phyloP scores from a whole-genome alignment of 2,329 filamentous ascomycete species.

The Aureobasidium lini region DNA sequence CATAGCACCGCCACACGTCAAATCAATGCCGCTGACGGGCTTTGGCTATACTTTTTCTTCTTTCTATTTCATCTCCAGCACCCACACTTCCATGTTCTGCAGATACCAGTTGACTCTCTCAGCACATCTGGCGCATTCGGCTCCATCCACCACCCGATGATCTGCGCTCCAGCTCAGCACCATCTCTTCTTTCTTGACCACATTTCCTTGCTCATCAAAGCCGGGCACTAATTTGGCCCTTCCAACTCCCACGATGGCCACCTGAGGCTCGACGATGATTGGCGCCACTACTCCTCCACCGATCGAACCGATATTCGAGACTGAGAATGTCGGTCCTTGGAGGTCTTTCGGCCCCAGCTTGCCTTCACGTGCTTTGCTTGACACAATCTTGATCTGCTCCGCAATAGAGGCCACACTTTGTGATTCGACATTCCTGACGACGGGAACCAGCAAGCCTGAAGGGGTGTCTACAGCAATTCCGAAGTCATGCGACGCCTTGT shows the following conservation, averaged over 20 bases:
- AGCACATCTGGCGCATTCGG: slow-evolving; percentile 85
- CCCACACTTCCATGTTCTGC: slow-evolving; percentile 80
- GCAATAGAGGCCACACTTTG: slow-evolving; percentile 74
- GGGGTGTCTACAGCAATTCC: slow-evolving; percentile 95
- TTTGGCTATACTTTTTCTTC: not conserved
- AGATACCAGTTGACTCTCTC: slow-evolving; percentile 70
- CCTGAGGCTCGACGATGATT: slow-evolving; percentile 82
- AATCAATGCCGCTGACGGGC: not conserved
- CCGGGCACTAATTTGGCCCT: slow-evolving; percentile 72
- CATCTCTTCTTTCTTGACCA: slow-evolving; percentile 71
- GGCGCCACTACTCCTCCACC: slow-evolving; percentile 88
- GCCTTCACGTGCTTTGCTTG: slow-evolving; percentile 63
- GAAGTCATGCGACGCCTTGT: slow-evolving; percentile 85
- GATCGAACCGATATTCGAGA: slow-evolving; percentile 94
- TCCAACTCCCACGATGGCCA: slow-evolving; percentile 86
- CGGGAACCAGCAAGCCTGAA: slow-evolving; percentile 78
- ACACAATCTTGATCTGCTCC: slow-evolving; percentile 65
- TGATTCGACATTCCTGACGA: slow-evolving; percentile 73
- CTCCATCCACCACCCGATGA: slow-evolving; percentile 88
- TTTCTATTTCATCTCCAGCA: slow-evolving; percentile 64
- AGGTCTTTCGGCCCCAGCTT: slow-evolving; percentile 70
- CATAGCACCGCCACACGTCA: not conserved
- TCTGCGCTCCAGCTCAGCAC: slow-evolving; percentile 97
- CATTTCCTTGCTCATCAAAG: slow-evolving; percentile 50
- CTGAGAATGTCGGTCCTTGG: slow-evolving; percentile 80